Conservation (phyloP, 768 basidiomycete genomes). For the Paxillus rubicundulus region DNA sequence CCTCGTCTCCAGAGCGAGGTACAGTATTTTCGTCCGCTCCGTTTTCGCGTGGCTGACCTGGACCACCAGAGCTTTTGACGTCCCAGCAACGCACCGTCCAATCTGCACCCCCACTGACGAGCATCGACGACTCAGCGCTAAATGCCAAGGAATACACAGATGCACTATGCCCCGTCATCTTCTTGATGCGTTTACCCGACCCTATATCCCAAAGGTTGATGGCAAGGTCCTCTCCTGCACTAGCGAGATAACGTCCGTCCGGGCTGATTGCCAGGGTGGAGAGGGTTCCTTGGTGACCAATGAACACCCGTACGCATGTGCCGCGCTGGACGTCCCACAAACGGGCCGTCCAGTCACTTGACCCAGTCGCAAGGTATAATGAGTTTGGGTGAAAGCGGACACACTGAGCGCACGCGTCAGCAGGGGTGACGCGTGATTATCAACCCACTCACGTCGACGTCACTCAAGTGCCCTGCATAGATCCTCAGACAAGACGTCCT, state of each 20-base stretch:
- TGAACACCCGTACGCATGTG: slow-evolving; percentile 89
- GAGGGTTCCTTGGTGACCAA: slow-evolving; percentile 89
- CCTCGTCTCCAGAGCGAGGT: slow-evolving; percentile 43
- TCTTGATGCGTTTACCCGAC: slow-evolving; percentile 92
- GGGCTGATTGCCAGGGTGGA: slow-evolving; percentile 87
- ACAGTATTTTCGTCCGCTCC: slow-evolving; percentile 38
- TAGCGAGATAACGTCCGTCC: slow-evolving; percentile 92
- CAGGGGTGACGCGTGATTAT: neutral
- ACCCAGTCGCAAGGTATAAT: slow-evolving; percentile 94
- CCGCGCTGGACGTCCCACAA: slow-evolving; percentile 99
- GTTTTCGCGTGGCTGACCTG: slow-evolving; percentile 56
- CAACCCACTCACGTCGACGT: slow-evolving; percentile 80
- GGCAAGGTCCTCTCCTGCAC: slow-evolving; percentile 86
- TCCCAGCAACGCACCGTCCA: slow-evolving; percentile 99
- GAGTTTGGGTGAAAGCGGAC: slow-evolving; percentile 97
- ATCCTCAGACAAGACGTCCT: slow-evolving; percentile 81
- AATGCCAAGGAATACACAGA: slow-evolving; percentile 90
- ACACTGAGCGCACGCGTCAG: slow-evolving; percentile 53
- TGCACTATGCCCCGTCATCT: slow-evolving; percentile 90
- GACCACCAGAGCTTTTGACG: slow-evolving; percentile 76
- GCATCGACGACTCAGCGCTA: slow-evolving; percentile 84
- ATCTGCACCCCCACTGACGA: slow-evolving; percentile 90
- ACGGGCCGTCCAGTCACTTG: slow-evolving; percentile 93
- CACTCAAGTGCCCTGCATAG: slow-evolving; percentile 94
- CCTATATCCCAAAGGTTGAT: slow-evolving; percentile 97